Evolutionary conservation across 176 grass and related monocot species (phyloP).

Genomic region (Triticum timopheevii): DNA sequence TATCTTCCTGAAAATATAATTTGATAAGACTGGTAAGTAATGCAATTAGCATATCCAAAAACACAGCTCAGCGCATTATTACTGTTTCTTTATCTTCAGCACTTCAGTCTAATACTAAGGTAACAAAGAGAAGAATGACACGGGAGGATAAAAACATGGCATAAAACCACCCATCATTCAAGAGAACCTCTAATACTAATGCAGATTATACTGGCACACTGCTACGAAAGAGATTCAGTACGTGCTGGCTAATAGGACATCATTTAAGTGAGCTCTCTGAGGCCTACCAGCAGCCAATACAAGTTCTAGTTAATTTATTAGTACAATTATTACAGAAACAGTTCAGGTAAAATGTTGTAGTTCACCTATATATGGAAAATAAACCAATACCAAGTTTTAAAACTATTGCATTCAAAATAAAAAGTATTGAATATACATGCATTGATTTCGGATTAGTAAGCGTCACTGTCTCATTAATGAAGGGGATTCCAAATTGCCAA

Average conservation of each 20-base stretch:
- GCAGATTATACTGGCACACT: neutral
- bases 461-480: neutral
- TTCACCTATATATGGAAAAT: neutral
- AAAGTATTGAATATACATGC: neutral
- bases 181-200: neutral
- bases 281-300: neutral
- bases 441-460: neutral
- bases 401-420: neutral
- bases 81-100: neutral
- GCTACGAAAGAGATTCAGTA: neutral
- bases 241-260: neutral
- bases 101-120: neutral
- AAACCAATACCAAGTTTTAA: neutral
- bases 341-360: neutral
- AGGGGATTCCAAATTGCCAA: neutral
- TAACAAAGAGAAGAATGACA: neutral
- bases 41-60: neutral
- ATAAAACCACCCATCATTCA: neutral
- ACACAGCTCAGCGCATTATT: neutral
- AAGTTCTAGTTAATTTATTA: neutral
- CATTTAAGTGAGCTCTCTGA: neutral
- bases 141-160: neutral
- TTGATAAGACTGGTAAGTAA: slow-evolving; percentile 24
- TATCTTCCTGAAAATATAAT: slow-evolving; percentile 39
- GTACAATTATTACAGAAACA: neutral